Conservation (phyloP, 1,284 basidiomycete species). For the Sporisorium scitamineum region DNA sequence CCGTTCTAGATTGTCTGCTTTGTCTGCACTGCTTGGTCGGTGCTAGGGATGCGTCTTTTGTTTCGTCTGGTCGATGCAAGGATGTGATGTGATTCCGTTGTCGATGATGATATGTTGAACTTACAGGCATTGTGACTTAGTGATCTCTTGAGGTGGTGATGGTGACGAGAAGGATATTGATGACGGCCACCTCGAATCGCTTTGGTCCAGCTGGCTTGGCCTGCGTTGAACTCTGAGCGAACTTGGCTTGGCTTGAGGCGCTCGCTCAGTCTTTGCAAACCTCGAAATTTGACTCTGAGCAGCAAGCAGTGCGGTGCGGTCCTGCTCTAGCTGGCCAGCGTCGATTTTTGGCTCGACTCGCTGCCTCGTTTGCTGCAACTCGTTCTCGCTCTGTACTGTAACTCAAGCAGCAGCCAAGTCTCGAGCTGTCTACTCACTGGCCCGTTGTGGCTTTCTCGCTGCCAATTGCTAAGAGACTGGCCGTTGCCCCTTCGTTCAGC, state of each 20-base stretch:
- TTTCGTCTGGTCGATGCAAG: conserved; percentile 18
- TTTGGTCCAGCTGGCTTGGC: conserved; percentile 29
- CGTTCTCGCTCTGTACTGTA: not conserved
- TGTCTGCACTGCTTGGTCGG: conserved; percentile 1
- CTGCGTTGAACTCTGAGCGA: not conserved
- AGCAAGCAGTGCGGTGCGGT: not conserved
- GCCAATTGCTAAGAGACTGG: too few species aligned
- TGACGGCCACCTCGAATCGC: conserved; percentile 38
- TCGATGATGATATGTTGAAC: conserved; percentile 18
- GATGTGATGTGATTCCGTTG: conserved; percentile 25
- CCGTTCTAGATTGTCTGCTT: too few species aligned
- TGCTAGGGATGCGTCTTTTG: not conserved
- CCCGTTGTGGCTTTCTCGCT: too few species aligned
- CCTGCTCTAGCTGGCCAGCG: not conserved
- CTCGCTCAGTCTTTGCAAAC: too few species aligned
- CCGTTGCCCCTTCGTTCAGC: too few species aligned
- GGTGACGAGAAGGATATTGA: conserved; percentile 47
- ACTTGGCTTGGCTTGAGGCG: not conserved
- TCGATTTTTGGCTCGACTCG: not conserved
- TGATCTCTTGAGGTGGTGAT: conserved; percentile 57
- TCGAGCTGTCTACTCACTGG: too few species aligned
- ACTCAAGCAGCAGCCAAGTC: too few species aligned
- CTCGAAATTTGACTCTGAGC: conserved; percentile 2
- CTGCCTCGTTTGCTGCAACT: not conserved
- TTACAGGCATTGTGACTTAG: conserved; percentile 56